phyloP scores from a whole-genome alignment of 129 eudicot species.

The Tagetes patula region DNA sequence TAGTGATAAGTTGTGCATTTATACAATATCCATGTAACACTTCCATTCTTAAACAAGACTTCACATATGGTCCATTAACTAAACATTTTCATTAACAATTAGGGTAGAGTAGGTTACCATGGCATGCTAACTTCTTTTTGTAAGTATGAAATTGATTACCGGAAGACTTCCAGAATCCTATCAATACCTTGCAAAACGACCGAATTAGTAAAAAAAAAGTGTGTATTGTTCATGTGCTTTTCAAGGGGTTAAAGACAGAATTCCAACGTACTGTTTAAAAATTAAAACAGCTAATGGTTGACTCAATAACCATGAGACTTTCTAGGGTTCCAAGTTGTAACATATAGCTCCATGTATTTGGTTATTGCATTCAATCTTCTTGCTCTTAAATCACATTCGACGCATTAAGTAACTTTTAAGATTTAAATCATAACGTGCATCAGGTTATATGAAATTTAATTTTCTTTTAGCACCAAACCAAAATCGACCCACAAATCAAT shows the following conservation, averaged over 20 bases:
- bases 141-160: too few relatives aligned
- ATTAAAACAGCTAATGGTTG: background rate
- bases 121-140: background rate
- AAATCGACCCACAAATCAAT: constrained; percentile 21
- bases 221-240: background rate
- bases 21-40: constrained; percentile 22
- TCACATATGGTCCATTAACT: background rate
- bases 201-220: too few relatives aligned
- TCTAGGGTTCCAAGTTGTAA: background rate
- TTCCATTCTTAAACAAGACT: background rate
- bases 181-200: too few relatives aligned
- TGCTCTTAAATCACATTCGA: background rate
- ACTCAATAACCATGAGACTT: background rate
- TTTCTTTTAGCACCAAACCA: background rate
- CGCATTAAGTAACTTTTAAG: background rate
- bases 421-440: background rate
- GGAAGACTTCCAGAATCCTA: too few relatives aligned
- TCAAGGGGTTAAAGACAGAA: background rate
- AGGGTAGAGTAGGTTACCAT: background rate
- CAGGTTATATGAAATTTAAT: constrained; percentile 1
- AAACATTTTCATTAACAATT: background rate
- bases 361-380: background rate
- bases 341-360: background rate
- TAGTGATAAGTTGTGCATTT: background rate
- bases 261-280: too few relatives aligned